Evolutionary conservation across 192 early-diverging fungal genomes (phyloP).

Genomic region (Linnemannia hyalina): DNA sequence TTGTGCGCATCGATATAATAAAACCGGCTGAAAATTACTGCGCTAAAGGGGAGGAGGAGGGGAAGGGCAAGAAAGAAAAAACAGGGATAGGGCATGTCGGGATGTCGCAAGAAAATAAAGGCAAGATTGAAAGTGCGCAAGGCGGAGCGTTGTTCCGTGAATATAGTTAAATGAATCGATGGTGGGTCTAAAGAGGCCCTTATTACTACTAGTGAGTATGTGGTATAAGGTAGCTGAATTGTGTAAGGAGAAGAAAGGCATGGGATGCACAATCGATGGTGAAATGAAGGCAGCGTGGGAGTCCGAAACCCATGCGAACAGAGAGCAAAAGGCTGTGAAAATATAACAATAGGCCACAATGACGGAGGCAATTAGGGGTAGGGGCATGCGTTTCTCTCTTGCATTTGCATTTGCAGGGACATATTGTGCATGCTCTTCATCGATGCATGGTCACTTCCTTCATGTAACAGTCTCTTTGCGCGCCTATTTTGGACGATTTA

Average conservation of each 20-base stretch:
- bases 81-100: too few species aligned
- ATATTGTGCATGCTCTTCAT: too few species aligned
- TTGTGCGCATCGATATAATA: neutral
- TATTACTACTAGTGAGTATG: neutral
- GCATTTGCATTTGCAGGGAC: too few species aligned
- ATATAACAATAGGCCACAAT: too few species aligned
- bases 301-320: neutral
- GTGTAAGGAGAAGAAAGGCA: neutral
- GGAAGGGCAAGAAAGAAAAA: neutral
- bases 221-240: neutral
- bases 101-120: neutral
- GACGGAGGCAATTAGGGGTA: too few species aligned
- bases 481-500: neutral
- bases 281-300: neutral
- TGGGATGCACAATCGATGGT: neutral
- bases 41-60: neutral
- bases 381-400: too few species aligned
- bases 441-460: neutral
- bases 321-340: neutral
- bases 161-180: neutral
- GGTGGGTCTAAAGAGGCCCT: neutral
- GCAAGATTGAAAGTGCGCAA: constrained; percentile 4
- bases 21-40: neutral
- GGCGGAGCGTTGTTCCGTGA: too few species aligned
- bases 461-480: neutral